Evolutionary conservation across 345 rosid genomes (phyloP).

Genomic region (Firmiana major): DNA sequence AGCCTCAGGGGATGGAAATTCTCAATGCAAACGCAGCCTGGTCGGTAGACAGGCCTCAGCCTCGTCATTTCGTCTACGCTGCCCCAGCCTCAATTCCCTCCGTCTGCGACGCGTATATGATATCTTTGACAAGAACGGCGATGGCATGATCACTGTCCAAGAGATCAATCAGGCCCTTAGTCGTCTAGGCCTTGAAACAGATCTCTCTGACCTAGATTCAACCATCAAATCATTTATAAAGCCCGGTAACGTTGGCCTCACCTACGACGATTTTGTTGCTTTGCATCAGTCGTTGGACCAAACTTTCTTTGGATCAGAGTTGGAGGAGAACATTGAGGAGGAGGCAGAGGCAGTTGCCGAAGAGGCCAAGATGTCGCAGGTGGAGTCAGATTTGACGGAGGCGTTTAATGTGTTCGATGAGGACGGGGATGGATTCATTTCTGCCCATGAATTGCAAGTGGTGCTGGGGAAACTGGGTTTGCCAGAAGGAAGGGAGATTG

Average conservation of each 20-base stretch:
- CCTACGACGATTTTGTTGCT: slow-evolving; percentile 56
- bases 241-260: slow-evolving; percentile 53
- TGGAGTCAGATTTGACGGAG: slow-evolving; percentile 74
- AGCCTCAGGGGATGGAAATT: not conserved
- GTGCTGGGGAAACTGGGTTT: slow-evolving; percentile 73
- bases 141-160: slow-evolving; percentile 54
- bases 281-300: slow-evolving; percentile 61
- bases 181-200: slow-evolving; percentile 60
- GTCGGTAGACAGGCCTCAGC: slow-evolving; percentile 12
- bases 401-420: slow-evolving; percentile 95
- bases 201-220: slow-evolving; percentile 56
- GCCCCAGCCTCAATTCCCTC: slow-evolving; percentile 60
- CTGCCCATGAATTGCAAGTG: slow-evolving; percentile 67
- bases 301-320: slow-evolving; percentile 28
- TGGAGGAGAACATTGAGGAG: not conserved
- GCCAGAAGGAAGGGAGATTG: slow-evolving; percentile 65
- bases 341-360: not conserved
- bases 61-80: slow-evolving; percentile 51
- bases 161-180: slow-evolving; percentile 62
- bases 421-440: slow-evolving; percentile 86
- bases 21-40: slow-evolving; percentile 19
- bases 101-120: slow-evolving; percentile 76
- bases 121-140: slow-evolving; percentile 82
- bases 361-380: slow-evolving; percentile 21
- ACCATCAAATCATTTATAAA: slow-evolving; percentile 49